A percentile compares a stretch with the other conserved stretches of the same genome.
Conservation (phyloP, 768 basidiomycete genomes). For the Mycena rebaudengoi region DNA sequence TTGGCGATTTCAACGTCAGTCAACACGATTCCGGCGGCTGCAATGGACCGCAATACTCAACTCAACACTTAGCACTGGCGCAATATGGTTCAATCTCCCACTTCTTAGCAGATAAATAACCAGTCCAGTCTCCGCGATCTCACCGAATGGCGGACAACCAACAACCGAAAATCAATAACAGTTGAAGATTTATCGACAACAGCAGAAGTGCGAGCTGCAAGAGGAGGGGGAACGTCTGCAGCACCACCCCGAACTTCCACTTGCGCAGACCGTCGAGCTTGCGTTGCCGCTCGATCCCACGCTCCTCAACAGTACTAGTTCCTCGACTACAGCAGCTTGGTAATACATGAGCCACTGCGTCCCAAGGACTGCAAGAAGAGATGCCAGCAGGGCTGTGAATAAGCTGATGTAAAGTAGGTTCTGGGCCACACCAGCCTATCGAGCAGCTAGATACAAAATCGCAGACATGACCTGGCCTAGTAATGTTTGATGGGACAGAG, state of each 20-base stretch:
- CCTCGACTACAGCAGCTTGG: conserved; percentile 6
- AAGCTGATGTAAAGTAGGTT: conserved; percentile 5
- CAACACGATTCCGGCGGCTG: conserved; percentile 11
- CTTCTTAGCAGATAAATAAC: conserved; percentile 15
- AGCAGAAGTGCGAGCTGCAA: conserved; percentile 11
- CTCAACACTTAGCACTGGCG: conserved; percentile 8
- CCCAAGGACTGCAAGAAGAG: conserved; percentile 5
- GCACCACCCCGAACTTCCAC: conserved; percentile 11
- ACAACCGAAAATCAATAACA: conserved; percentile 2
- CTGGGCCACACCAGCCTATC: conserved; percentile 1
- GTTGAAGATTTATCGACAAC: conserved; percentile 9
- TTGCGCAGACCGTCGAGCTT: conserved; percentile 3
- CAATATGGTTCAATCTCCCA: conserved; percentile 11
- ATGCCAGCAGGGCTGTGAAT: conserved; percentile 4
- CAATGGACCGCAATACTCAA: conserved; percentile 7
- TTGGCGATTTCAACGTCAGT: conserved; percentile 9
- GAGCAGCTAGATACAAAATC: conserved; percentile 1
- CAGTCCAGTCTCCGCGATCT: conserved; percentile 13
- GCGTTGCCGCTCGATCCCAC: neutral
- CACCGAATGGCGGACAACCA: conserved; percentile 9
- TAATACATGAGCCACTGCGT: conserved; percentile 6
- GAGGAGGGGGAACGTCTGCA: conserved; percentile 5
- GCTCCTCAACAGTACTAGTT: neutral
- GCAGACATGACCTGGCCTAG: neutral
- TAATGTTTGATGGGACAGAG: neutral